These are phyloP conservation scores for Lepidopterella palustris DNA, from an alignment of 495 filamentous ascomycete species.

Conservation along the genomic window DNA sequence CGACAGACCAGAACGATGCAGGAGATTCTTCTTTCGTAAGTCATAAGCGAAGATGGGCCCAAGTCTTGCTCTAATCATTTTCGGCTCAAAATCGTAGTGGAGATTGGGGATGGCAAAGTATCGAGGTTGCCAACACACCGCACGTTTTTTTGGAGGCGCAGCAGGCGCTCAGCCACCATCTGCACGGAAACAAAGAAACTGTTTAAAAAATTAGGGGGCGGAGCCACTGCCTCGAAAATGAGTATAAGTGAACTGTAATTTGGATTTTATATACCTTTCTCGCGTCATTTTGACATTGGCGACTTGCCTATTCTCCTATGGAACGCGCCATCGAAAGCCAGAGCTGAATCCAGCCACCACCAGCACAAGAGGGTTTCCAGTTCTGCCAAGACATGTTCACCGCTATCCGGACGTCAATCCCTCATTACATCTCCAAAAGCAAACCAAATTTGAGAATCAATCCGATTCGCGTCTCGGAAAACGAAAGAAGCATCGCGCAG, in stretches of 20 bases:
- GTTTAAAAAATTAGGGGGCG: neutral
- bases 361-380: neutral
- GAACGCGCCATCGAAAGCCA: neutral
- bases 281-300: neutral
- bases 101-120: neutral
- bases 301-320: neutral
- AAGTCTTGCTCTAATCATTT: neutral
- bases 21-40: neutral
- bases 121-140: neutral
- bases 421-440: neutral
- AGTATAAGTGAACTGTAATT: neutral
- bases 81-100: neutral
- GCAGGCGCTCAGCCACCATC: neutral
- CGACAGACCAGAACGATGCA: neutral
- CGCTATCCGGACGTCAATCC: neutral
- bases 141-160: neutral
- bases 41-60: neutral
- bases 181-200: no score
- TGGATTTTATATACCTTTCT: neutral
- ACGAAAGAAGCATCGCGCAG: neutral
- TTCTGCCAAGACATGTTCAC: neutral
- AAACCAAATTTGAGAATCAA: neutral
- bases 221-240: neutral
- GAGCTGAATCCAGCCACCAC: neutral
- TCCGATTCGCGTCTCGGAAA: neutral